Percentiles rank a stretch among this genome's conserved stretches.
phyloP scores from a whole-genome alignment of 2,329 filamentous ascomycete genomes.

The Cladosporium sphaerospermum region DNA sequence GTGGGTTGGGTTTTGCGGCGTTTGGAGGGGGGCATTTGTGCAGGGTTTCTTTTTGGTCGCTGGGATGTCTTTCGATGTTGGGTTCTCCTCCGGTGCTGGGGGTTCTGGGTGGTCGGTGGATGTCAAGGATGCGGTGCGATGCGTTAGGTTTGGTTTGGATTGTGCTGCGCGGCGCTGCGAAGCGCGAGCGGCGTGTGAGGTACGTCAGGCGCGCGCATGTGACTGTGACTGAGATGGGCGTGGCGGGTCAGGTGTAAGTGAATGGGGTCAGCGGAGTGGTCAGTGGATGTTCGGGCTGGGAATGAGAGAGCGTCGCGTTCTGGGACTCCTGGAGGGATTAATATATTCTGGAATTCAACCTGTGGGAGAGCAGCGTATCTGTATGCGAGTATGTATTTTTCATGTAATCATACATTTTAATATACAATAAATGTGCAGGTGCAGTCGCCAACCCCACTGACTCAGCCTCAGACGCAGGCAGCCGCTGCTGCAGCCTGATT shows the following conservation, averaged over 20 bases:
- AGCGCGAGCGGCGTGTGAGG: neutral
- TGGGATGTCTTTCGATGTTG: neutral
- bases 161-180: neutral
- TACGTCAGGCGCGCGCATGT: neutral
- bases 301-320: too few relatives aligned
- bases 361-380: too few relatives aligned
- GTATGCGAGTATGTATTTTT: too few relatives aligned
- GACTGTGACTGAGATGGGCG: neutral
- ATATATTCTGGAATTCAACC: too few relatives aligned
- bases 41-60: neutral
- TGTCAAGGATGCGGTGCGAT: neutral
- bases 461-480: neutral
- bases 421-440: too few relatives aligned
- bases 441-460: neutral
- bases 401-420: too few relatives aligned
- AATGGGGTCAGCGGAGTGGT: neutral
- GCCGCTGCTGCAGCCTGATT: slow-evolving; percentile 5
- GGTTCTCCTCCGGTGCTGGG: neutral
- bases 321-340: too few relatives aligned
- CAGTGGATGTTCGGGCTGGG: too few relatives aligned
- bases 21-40: slow-evolving; percentile 1
- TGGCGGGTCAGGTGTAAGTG: slow-evolving; percentile 1
- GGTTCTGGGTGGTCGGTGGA: neutral
- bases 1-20: slow-evolving; percentile 11
- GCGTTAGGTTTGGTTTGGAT: neutral